These are phyloP conservation scores for Picochlorum sp. DNA, from an alignment of 139 green algal genomes.

Conservation along the genomic window DNA sequence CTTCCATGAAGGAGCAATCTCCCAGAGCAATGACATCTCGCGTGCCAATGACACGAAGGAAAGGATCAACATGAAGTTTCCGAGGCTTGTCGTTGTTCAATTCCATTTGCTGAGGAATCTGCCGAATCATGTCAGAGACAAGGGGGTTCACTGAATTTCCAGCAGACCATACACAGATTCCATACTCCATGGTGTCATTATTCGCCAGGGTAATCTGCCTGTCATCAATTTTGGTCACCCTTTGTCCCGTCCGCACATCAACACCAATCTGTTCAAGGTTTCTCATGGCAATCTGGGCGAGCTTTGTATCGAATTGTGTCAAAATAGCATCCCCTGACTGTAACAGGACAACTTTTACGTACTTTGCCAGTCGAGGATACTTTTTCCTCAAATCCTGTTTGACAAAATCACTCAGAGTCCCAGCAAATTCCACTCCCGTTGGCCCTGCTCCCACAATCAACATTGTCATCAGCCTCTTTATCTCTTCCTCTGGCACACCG, in stretches of 20 bases:
- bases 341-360: slow-evolving; percentile 56
- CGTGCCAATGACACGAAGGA: slow-evolving; percentile 52
- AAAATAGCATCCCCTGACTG: slow-evolving; percentile 58
- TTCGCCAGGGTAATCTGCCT: slow-evolving; percentile 54
- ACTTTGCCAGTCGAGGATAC: slow-evolving; percentile 22
- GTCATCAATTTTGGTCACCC: slow-evolving; percentile 45
- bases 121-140: not conserved
- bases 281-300: slow-evolving; percentile 67
- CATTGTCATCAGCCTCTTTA: slow-evolving; percentile 55
- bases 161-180: slow-evolving; percentile 84
- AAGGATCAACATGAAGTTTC: slow-evolving; percentile 46
- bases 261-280: slow-evolving; percentile 62
- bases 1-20: slow-evolving; percentile 71
- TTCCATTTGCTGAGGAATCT: slow-evolving; percentile 15
- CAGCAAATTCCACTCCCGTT: slow-evolving; percentile 76
- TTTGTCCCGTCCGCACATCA: slow-evolving; percentile 48
- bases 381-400: slow-evolving; percentile 28
- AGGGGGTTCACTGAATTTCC: slow-evolving; percentile 64
- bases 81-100: slow-evolving; percentile 61
- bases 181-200: slow-evolving; percentile 59
- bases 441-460: slow-evolving; percentile 80
- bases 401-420: slow-evolving; percentile 48
- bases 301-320: slow-evolving; percentile 53
- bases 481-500: slow-evolving; percentile 26
- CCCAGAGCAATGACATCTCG: slow-evolving; percentile 69